These are phyloP conservation scores for Protea cynaroides DNA, from an alignment of 164 flowering plant species.

Conservation along the genomic window DNA sequence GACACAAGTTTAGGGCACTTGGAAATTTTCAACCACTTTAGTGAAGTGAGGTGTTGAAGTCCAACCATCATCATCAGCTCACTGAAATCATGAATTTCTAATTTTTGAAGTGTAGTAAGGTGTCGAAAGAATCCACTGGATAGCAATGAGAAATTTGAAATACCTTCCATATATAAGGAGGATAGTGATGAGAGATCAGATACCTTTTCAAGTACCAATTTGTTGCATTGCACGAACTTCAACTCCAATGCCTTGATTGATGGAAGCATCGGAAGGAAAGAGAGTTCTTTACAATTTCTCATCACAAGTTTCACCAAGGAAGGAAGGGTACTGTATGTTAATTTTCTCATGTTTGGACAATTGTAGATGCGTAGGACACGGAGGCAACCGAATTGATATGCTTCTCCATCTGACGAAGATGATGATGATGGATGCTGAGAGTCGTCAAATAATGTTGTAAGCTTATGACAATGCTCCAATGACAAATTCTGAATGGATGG, in stretches of 20 bases:
- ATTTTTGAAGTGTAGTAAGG: not conserved
- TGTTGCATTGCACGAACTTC: not conserved
- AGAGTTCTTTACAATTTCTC: not conserved
- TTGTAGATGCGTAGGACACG: not conserved
- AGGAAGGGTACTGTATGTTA: not conserved
- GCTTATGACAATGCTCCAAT: too few species aligned
- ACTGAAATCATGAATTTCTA: not conserved
- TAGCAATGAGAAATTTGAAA: too few species aligned
- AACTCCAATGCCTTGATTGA: too few species aligned
- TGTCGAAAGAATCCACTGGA: not conserved
- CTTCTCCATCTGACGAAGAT: too few species aligned
- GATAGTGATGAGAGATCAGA: not conserved
- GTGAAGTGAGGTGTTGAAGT: too few species aligned
- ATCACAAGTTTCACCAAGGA: slow-evolving; percentile 10
- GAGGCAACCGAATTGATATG: not conserved
- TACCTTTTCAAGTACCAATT: not conserved
- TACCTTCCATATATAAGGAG: not conserved
- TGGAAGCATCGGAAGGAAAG: not conserved
- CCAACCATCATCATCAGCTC: too few species aligned
- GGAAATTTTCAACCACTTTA: too few species aligned
- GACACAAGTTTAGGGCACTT: too few species aligned
- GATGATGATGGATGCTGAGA: too few species aligned
- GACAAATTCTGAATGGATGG: too few species aligned
- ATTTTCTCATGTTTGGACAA: not conserved
- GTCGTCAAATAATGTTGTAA: too few species aligned